Conservation (phyloP, 345 rosid species). For the Brassica napus region Da-Ae NC_063450.1:48193501-48194000, state of each 20-base stretch:
- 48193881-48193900: slow-evolving; percentile 55
- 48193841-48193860: slow-evolving; percentile 52
- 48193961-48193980: slow-evolving; percentile 60
- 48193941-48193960: slow-evolving; percentile 72
- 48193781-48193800: slow-evolving; percentile 15
- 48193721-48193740: slow-evolving; percentile 24
- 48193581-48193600: slow-evolving; percentile 17
- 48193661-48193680: slow-evolving; percentile 42
- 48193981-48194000: slow-evolving; percentile 47
- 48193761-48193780: background rate
- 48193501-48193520: background rate
- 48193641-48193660: slow-evolving; percentile 12
- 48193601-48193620: background rate
- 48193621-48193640: slow-evolving; percentile 34
- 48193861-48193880: slow-evolving; percentile 46
- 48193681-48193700: slow-evolving; percentile 31
- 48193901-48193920: slow-evolving; percentile 69
- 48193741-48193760: background rate
- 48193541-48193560: slow-evolving; percentile 9
- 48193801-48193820: slow-evolving; percentile 3
- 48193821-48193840: slow-evolving; percentile 46
- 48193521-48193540: background rate
- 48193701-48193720: background rate
- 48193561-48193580: slow-evolving; percentile 20
- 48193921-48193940: slow-evolving; percentile 89